Percentiles rank a stretch among this genome's conserved stretches.
Evolutionary conservation across 768 basidiomycete genomes (phyloP).

Genomic region (Boletus speciosus): DNA sequence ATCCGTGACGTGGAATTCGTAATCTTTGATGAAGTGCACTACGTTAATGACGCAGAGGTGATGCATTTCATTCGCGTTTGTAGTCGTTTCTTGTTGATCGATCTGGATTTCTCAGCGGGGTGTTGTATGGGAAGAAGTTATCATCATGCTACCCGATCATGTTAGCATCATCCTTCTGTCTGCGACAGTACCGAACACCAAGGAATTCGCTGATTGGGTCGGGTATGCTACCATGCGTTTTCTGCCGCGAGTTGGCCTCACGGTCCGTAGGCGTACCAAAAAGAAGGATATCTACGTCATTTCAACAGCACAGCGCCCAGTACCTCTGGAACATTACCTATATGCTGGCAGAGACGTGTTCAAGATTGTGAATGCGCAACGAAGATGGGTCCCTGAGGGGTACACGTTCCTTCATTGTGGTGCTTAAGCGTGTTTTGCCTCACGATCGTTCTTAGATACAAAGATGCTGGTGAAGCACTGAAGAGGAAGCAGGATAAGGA

Average conservation of each 20-base stretch:
- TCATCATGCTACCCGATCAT: conserved; percentile 99
- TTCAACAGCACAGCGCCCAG: conserved; percentile 91
- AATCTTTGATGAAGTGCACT: conserved; percentile 99
- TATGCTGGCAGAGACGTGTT: conserved; percentile 92
- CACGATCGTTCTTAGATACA: conserved; percentile 55
- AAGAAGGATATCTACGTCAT: conserved; percentile 99
- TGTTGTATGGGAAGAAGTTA: conserved; percentile 99
- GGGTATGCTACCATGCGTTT: conserved; percentile 57
- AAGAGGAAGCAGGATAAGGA: conserved; percentile 97
- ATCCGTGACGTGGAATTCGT: conserved; percentile 99
- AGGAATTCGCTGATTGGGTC: conserved; percentile 99
- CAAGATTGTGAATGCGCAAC: conserved; percentile 85
- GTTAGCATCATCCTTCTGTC: conserved; percentile 96
- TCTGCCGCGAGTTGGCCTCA: conserved; percentile 7
- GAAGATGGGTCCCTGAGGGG: conserved; percentile 75
- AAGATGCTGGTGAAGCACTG: conserved; percentile 84
- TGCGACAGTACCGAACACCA: conserved; percentile 96
- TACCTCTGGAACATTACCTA: conserved; percentile 94
- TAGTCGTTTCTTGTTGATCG: conserved; percentile 9
- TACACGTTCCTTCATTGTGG: conserved; percentile 27
- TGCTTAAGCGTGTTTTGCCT: background rate
- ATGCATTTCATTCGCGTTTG: conserved; percentile 13
- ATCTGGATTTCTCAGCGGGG: conserved; percentile 63
- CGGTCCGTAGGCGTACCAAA: conserved; percentile 77
- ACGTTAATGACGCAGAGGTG: conserved; percentile 98